A percentile compares a stretch with the other conserved stretches of the same genome.
Evolutionary conservation across 257 asterid species (phyloP).

Genomic region (Schizonepeta tenuifolia): DNA sequence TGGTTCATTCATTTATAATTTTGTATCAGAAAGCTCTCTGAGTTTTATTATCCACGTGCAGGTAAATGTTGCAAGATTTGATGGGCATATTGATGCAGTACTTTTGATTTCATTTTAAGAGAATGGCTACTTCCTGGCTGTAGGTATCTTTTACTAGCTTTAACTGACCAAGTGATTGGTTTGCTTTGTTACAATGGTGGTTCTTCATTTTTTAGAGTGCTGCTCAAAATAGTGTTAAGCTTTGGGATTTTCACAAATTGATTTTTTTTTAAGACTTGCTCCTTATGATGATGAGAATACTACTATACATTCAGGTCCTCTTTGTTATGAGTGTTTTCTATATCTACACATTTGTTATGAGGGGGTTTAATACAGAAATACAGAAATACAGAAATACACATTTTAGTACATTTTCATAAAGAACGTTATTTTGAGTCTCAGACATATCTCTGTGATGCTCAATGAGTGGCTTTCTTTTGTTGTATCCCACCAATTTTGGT

Average conservation of each 20-base stretch:
- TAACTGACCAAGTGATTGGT: neutral
- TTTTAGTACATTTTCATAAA: no score
- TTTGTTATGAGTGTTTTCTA: no score
- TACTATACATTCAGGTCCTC: no score
- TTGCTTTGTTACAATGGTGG: neutral
- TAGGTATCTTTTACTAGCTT: slow-evolving; percentile 38
- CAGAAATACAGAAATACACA: no score
- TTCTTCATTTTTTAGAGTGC: slow-evolving; percentile 69
- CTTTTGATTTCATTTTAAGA: slow-evolving; percentile 92
- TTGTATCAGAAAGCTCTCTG: neutral
- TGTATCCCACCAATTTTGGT: slow-evolving; percentile 39
- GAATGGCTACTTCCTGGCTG: slow-evolving; percentile 95
- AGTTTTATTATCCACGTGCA: slow-evolving; percentile 32
- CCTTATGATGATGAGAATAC: slow-evolving; percentile 65
- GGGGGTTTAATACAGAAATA: no score
- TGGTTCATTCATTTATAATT: neutral
- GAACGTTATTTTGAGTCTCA: slow-evolving; percentile 15
- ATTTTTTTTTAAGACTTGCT: slow-evolving; percentile 31
- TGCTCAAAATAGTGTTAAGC: slow-evolving; percentile 97
- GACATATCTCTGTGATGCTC: slow-evolving; percentile 45
- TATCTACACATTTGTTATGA: no score
- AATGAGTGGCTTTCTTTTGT: slow-evolving; percentile 51
- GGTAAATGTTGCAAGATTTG: slow-evolving; percentile 87
- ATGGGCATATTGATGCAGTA: slow-evolving; percentile 82
- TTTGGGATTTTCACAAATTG: slow-evolving; percentile 77